A percentile compares a stretch with the other conserved stretches of the same genome.
Evolutionary conservation across 805 yeast species (phyloP).

Genomic region (Yamadazyma kitorensis): DNA sequence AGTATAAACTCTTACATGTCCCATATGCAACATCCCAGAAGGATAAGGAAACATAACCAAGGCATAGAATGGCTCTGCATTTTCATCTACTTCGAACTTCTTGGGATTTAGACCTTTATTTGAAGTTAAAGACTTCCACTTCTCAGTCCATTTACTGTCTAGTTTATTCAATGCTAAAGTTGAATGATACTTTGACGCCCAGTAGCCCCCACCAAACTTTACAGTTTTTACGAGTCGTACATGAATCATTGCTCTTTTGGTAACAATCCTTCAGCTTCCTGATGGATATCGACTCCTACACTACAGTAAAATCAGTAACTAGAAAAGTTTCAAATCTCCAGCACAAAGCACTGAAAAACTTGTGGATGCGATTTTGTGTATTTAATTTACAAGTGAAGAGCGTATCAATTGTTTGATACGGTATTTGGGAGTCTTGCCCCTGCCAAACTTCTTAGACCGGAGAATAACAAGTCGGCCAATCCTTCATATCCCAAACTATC

Average conservation of each 20-base stretch:
- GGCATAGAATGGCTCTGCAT: slow-evolving; percentile 46
- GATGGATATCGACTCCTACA: too few relatives aligned
- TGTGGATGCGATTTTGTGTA: too few relatives aligned
- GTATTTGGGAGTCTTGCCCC: slow-evolving; percentile 1
- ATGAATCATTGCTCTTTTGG: too few relatives aligned
- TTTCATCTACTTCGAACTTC: slow-evolving; percentile 13
- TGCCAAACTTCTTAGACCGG: slow-evolving; percentile 38
- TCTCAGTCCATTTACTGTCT: slow-evolving; percentile 49
- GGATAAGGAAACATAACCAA: slow-evolving; percentile 96
- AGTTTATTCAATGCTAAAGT: slow-evolving; percentile 19
- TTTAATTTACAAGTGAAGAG: too few relatives aligned
- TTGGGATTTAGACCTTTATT: slow-evolving; percentile 37
- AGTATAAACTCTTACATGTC: slow-evolving; percentile 90
- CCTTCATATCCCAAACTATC: slow-evolving; percentile 47
- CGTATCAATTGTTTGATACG: too few relatives aligned
- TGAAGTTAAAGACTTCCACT: slow-evolving; percentile 42
- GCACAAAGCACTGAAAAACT: too few relatives aligned
- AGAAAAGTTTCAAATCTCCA: too few relatives aligned
- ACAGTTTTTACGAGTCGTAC: too few relatives aligned
- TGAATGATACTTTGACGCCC: too few relatives aligned
- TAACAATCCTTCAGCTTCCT: too few relatives aligned
- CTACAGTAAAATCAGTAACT: too few relatives aligned
- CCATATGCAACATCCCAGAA: slow-evolving; percentile 88
- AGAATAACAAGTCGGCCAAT: slow-evolving; percentile 47
- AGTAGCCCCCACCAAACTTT: too few relatives aligned